Evolutionary conservation across 2,329 filamentous ascomycete species (phyloP).

Genomic region (Talaromyces sp.): DNA sequence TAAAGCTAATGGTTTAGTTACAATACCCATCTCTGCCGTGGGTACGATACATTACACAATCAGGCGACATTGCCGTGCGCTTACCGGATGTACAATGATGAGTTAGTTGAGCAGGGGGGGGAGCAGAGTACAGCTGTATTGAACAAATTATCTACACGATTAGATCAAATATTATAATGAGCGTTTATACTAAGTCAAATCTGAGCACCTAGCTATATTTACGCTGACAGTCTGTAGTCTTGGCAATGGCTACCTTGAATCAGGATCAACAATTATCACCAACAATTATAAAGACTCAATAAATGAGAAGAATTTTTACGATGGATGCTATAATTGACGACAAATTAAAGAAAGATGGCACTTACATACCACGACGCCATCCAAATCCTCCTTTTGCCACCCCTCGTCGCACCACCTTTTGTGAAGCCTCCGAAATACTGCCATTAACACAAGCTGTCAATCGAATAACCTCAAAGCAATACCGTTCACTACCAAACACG

Average conservation of each 20-base stretch:
- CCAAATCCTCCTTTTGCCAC: conserved; percentile 4
- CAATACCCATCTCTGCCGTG: conserved; percentile 98
- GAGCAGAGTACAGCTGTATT: not conserved
- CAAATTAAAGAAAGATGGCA: not conserved
- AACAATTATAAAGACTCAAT: not conserved
- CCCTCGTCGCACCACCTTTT: not conserved
- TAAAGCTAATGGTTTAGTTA: conserved; percentile 54
- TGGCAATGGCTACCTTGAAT: not conserved
- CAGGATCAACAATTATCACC: not conserved
- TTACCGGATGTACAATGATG: conserved; percentile 81
- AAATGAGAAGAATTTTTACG: not conserved
- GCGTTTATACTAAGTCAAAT: not conserved
- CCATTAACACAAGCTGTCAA: not conserved
- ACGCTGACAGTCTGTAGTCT: too few relatives aligned
- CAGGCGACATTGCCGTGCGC: conserved; percentile 90
- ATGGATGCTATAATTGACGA: not conserved
- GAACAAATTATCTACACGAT: not conserved
- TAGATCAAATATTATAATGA: conserved; percentile 3
- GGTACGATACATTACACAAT: conserved; percentile 98
- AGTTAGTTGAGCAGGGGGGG: not conserved
- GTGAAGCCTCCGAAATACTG: not conserved
- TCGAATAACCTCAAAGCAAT: conserved; percentile 11
- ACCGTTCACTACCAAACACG: conserved; percentile 21
- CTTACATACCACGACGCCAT: conserved; percentile 4
- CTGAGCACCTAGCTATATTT: too few relatives aligned